Evolutionary conservation across 345 rosid genomes (phyloP).

Genomic region (Salix caprea): DNA sequence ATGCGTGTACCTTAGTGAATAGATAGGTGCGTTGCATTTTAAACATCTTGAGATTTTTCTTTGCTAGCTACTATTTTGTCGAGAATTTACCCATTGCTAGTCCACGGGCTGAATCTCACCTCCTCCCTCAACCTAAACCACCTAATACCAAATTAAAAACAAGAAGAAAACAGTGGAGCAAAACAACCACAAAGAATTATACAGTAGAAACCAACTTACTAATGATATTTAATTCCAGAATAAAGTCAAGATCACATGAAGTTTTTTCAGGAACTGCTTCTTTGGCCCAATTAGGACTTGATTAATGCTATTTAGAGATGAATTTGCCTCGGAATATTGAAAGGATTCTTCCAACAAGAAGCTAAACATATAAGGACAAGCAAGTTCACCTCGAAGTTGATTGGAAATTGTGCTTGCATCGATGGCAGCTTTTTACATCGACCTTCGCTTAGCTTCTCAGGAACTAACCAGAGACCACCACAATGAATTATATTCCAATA

Average conservation of each 20-base stretch:
- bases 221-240: slow-evolving; percentile 11
- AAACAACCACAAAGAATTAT: slow-evolving; percentile 27
- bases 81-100: neutral
- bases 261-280: slow-evolving; percentile 5
- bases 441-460: slow-evolving; percentile 31
- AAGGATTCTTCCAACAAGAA: slow-evolving; percentile 15
- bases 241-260: slow-evolving; percentile 26
- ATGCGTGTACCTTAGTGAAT: neutral
- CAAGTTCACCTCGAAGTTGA: slow-evolving; percentile 21
- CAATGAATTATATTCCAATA: slow-evolving; percentile 10
- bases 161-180: slow-evolving; percentile 39
- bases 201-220: slow-evolving; percentile 9
- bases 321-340: slow-evolving; percentile 1
- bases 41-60: neutral
- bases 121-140: slow-evolving; percentile 33
- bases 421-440: slow-evolving; percentile 10
- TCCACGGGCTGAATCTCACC: neutral
- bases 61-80: neutral
- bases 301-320: neutral
- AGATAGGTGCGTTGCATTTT: neutral
- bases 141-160: slow-evolving; percentile 48
- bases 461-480: slow-evolving; percentile 17
- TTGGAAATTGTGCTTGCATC: slow-evolving; percentile 4
- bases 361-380: slow-evolving; percentile 39
- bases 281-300: slow-evolving; percentile 3